These are phyloP conservation scores for Sequoiadendron giganteum DNA, from an alignment of 75 land plant species.

Conservation along the genomic window DNA sequence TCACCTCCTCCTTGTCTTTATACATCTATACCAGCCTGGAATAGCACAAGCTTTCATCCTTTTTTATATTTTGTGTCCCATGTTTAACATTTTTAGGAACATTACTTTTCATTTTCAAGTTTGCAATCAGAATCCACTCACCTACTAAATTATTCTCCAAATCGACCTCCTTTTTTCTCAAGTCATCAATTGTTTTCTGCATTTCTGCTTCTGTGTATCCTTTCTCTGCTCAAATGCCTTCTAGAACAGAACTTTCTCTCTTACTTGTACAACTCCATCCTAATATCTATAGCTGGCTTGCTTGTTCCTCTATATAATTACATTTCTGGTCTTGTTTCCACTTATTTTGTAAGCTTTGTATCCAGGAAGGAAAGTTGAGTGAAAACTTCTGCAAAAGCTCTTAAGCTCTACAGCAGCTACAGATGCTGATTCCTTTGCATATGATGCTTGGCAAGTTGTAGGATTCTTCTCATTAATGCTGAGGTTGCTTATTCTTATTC, in stretches of 20 bases:
- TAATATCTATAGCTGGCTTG: constrained; percentile 33
- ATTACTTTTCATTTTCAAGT: constrained; percentile 33
- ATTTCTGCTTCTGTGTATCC: constrained; percentile 48
- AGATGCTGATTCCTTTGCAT: constrained; percentile 92
- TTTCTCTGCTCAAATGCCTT: constrained; percentile 39
- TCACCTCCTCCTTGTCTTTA: too few relatives aligned
- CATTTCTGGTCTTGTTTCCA: constrained; percentile 50
- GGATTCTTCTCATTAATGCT: too few relatives aligned
- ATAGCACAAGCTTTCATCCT: background rate
- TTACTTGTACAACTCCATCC: constrained; percentile 37
- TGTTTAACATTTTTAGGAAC: background rate
- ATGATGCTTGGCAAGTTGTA: constrained; percentile 43
- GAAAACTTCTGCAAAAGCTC: constrained; percentile 73
- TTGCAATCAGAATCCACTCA: constrained; percentile 78
- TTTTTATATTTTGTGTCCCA: background rate
- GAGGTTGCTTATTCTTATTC: too few relatives aligned
- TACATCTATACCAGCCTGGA: too few relatives aligned
- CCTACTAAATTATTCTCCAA: constrained; percentile 78
- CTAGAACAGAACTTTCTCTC: constrained; percentile 47
- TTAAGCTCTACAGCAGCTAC: constrained; percentile 95
- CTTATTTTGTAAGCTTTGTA: constrained; percentile 66
- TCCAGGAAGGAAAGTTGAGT: constrained; percentile 84
- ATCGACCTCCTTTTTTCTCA: constrained; percentile 45
- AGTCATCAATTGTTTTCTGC: constrained; percentile 41
- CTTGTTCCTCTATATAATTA: constrained; percentile 28